Conservation (phyloP, 2,329 filamentous ascomycete species). For the Cercospora sesami region DNA sequence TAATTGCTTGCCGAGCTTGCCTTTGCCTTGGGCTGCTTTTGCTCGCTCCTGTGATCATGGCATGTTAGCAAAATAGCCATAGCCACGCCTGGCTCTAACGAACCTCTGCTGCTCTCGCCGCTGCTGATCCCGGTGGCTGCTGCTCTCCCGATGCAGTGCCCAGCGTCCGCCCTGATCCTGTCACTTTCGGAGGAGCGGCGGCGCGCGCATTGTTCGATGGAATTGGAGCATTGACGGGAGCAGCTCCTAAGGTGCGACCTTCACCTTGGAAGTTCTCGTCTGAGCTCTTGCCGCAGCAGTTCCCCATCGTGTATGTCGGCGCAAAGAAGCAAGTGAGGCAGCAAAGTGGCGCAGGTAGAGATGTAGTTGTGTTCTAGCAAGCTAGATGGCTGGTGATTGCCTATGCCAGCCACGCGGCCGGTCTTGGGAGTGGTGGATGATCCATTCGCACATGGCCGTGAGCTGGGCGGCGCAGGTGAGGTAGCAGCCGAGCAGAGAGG, state of each 20-base stretch:
- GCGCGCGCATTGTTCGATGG: constrained; percentile 45
- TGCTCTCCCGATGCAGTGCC: constrained; percentile 48
- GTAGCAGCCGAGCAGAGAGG: not conserved
- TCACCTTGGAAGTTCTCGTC: constrained; percentile 69
- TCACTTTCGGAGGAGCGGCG: constrained; percentile 52
- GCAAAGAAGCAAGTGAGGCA: not conserved
- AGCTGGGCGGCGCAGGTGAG: not conserved
- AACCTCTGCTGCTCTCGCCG: constrained; percentile 83
- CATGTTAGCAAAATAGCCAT: not conserved
- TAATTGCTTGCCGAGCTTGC: constrained; percentile 70
- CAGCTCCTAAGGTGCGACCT: constrained; percentile 69
- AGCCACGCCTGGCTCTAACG: constrained; percentile 37
- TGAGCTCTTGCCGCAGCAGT: constrained; percentile 72
- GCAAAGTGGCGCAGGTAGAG: not conserved
- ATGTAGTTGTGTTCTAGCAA: not conserved
- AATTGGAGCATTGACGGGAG: constrained; percentile 45
- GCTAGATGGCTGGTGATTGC: not conserved
- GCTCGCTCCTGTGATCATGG: constrained; percentile 61
- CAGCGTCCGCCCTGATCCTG: constrained; percentile 58
- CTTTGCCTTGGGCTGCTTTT: constrained; percentile 59
- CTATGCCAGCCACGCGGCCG: constrained; percentile 1
- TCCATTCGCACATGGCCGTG: not conserved
- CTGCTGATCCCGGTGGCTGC: constrained; percentile 66
- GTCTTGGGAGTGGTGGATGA: not conserved
- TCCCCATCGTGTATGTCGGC: constrained; percentile 65